Evolutionary conservation across 768 basidiomycete genomes (phyloP), one percentile per base, ranked within the genome.

Genomic region (Collybia sordida): DNA sequence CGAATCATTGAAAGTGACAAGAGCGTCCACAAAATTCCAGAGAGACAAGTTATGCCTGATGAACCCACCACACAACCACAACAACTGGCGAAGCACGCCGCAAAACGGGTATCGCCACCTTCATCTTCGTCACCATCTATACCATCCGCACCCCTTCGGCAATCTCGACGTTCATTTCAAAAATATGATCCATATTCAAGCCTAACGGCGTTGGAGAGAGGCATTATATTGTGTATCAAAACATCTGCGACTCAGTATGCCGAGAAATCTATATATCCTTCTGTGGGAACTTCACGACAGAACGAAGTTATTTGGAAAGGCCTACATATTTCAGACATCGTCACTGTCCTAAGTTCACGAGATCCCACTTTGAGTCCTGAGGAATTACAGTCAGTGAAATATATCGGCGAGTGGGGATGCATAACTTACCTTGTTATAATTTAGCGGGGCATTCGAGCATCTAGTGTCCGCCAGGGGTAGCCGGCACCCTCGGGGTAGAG

Each of bases 151-250:
- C 38, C 41, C 25, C 5, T 17, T 47, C 21, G 45, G 23, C 18
- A 24, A 1, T 39, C 9, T 35, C n/a, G 18, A 11, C 25, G 37
- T 19, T 19, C 22, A 4, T 37, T 36, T 17, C 36, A 27, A 11
- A 17, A 19, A 34, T 45, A 51, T 22, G 61, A 65, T 48, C 60
- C 62, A 7, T 61, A 59, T 27, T 57, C 57, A 21, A 46, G 53
- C 23, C 51, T 65, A 12, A 40, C 53, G 7, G 56, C 27, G 12
- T 31, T 65, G 22, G 53, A 63, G 36, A 54, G 61, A 42, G 57
- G 59, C 7, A 62, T 65, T 38, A 50, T 65, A 19, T 50, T 60
- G 9, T 57, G 54, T 31, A 57, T 59, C 14, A 31, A 45, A 12
- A 40, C 40, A 11, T 31, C 28, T 4, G 42, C 41, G 17, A 31